Percentiles rank a stretch among this genome's conserved stretches.
phyloP scores from a whole-genome alignment of 2,329 filamentous ascomycete species.

The Epichloe typhina region DNA sequence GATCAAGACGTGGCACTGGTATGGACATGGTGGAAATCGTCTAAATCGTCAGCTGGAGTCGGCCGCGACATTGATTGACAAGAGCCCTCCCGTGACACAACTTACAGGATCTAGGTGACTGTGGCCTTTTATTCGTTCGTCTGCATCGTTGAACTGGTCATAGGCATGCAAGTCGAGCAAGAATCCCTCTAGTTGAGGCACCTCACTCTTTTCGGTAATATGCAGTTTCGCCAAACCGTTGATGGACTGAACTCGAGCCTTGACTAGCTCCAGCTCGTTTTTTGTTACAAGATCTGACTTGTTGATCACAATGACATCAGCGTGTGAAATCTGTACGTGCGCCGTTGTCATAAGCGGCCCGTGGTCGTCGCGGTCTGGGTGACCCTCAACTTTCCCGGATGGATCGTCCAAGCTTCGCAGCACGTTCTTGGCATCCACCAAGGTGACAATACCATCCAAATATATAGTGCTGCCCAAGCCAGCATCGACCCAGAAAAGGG shows the following conservation, averaged over 20 bases:
- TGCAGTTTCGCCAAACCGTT: conserved; percentile 81
- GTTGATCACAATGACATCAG: conserved; percentile 89
- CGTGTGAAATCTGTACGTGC: conserved; percentile 92
- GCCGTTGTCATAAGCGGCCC: conserved; percentile 76
- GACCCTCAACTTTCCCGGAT: conserved; percentile 36
- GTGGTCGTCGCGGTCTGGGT: conserved; percentile 37
- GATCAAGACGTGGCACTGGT: conserved; percentile 44
- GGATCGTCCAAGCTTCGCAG: conserved; percentile 68
- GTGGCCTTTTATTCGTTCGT: conserved; percentile 64
- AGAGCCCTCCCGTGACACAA: not conserved
- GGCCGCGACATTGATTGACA: not conserved
- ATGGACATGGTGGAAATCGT: conserved; percentile 77
- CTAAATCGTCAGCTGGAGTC: conserved; percentile 26
- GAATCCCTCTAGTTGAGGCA: conserved; percentile 73
- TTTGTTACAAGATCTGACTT: conserved; percentile 73
- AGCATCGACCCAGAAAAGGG: conserved; percentile 95
- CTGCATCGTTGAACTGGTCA: conserved; percentile 62
- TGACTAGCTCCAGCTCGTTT: conserved; percentile 55
- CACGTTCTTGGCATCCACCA: conserved; percentile 93
- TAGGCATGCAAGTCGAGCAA: conserved; percentile 88
- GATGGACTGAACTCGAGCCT: conserved; percentile 63
- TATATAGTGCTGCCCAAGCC: conserved; percentile 91
- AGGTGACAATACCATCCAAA: conserved; percentile 88
- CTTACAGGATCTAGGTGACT: conserved; percentile 80
- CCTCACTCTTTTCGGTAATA: conserved; percentile 64